Evolutionary conservation across 495 filamentous ascomycete genomes (phyloP).

Genomic region (Penicillium salamii): DNA sequence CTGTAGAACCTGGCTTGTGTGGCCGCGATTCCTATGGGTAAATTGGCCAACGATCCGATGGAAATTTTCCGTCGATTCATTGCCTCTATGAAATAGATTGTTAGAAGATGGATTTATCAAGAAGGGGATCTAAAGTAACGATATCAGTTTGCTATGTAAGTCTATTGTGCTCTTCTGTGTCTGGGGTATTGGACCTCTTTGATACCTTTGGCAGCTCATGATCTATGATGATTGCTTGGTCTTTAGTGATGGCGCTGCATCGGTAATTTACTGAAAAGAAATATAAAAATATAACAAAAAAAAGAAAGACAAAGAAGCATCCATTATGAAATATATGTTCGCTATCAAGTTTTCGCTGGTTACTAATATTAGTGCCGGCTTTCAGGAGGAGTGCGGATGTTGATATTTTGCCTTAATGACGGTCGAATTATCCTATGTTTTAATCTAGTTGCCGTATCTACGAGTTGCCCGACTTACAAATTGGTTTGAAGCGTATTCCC

Average conservation of each 20-base stretch:
- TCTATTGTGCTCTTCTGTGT: not conserved
- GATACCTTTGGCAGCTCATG: not conserved
- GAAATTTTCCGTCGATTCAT: not conserved
- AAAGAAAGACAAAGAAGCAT: not conserved
- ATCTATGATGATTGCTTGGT: not conserved
- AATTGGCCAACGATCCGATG: not conserved
- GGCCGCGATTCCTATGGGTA: not conserved
- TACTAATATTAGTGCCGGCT: not conserved
- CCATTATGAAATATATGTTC: not conserved
- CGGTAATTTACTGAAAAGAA: not conserved
- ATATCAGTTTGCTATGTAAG: not conserved
- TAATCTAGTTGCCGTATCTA: not conserved
- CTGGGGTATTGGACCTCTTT: not conserved
- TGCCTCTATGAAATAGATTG: constrained; percentile 1
- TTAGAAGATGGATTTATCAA: not conserved
- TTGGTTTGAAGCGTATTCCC: not conserved
- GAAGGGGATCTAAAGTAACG: not conserved
- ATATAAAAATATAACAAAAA: too few relatives aligned
- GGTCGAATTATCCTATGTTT: too few relatives aligned
- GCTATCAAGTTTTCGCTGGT: not conserved
- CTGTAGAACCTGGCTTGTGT: not conserved
- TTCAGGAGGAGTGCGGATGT: not conserved
- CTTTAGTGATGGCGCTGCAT: not conserved
- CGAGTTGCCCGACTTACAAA: not conserved
- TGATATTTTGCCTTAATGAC: not conserved